A percentile compares a stretch with the other conserved stretches of the same genome.
Evolutionary conservation across 805 yeast genomes (phyloP).

Genomic region (Starmerella floricola): DNA sequence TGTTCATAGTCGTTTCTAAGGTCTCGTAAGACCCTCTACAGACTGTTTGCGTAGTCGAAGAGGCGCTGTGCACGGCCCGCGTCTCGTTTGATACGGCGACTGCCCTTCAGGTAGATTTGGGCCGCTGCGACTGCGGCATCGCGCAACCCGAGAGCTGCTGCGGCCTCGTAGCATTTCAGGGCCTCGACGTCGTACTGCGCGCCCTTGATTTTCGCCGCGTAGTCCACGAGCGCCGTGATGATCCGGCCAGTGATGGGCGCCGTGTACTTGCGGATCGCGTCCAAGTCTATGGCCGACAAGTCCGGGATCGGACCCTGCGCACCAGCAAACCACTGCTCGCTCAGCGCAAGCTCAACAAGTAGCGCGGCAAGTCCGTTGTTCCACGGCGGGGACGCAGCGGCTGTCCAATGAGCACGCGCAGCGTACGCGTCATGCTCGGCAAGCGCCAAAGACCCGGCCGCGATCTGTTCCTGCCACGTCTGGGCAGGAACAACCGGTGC

Average conservation of each 20-base stretch:
- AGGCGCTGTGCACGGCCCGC: conserved; percentile 53
- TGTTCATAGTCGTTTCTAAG: neutral
- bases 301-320: neutral
- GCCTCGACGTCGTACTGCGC: conserved; percentile 45
- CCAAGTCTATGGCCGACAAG: neutral
- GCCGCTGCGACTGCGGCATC: conserved; percentile 65
- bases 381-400: conserved; percentile 8
- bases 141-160: conserved; percentile 54
- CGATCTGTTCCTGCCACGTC: conserved; percentile 3
- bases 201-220: conserved; percentile 4
- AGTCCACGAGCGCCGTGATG: conserved; percentile 5
- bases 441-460: neutral
- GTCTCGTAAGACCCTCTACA: neutral
- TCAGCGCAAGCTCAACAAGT: conserved; percentile 7
- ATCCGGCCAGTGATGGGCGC: conserved; percentile 2
- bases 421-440: neutral
- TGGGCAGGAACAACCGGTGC: neutral
- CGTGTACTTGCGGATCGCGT: neutral
- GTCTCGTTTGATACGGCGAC: conserved; percentile 44
- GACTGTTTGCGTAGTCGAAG: conserved; percentile 34
- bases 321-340: conserved; percentile 9
- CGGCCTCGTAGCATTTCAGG: conserved; percentile 45
- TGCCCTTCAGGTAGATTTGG: conserved; percentile 48
- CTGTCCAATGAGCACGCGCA: conserved; percentile 11
- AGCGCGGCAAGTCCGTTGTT: conserved; percentile 2